These are phyloP conservation scores for Clarireedia homoeocarpa DNA, from an alignment of 2,329 filamentous ascomycete genomes.

Conservation along the genomic window DNA sequence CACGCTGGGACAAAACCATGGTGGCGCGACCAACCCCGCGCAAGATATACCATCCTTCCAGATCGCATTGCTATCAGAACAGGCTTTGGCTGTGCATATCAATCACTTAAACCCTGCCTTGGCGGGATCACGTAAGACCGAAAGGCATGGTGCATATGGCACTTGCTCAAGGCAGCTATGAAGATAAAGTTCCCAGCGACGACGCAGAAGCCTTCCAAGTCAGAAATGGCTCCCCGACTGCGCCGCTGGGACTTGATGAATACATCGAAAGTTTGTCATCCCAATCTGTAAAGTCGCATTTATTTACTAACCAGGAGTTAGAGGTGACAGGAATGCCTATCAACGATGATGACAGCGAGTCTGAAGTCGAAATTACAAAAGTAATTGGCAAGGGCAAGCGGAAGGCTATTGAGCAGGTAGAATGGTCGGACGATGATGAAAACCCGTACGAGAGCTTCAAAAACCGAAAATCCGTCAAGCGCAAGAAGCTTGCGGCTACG, in stretches of 20 bases:
- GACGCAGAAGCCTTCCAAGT: conserved; percentile 11
- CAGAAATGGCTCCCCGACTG: neutral
- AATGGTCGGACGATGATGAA: conserved; percentile 41
- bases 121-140: neutral
- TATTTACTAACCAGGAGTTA: conserved; percentile 3
- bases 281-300: neutral
- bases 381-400: conserved; percentile 19
- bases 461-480: conserved; percentile 46
- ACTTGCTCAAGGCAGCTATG: conserved; percentile 8
- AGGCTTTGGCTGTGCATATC: too few relatives aligned
- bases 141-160: conserved; percentile 13
- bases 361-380: conserved; percentile 17
- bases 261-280: conserved; percentile 23
- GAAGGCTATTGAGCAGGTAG: conserved; percentile 32
- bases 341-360: conserved; percentile 12
- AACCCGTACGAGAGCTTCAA: conserved; percentile 57
- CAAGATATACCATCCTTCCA: too few relatives aligned
- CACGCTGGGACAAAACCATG: too few relatives aligned
- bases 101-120: too few relatives aligned
- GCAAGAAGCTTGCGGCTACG: conserved; percentile 42
- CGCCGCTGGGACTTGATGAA: conserved; percentile 15
- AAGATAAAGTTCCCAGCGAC: conserved; percentile 14
- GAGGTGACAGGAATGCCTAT: conserved; percentile 16
- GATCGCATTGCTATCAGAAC: too few relatives aligned
- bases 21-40: too few relatives aligned